Base-by-base conservation (phyloP, 2,329 filamentous ascomycete genomes). In the Fusarium penzigii region DNA sequence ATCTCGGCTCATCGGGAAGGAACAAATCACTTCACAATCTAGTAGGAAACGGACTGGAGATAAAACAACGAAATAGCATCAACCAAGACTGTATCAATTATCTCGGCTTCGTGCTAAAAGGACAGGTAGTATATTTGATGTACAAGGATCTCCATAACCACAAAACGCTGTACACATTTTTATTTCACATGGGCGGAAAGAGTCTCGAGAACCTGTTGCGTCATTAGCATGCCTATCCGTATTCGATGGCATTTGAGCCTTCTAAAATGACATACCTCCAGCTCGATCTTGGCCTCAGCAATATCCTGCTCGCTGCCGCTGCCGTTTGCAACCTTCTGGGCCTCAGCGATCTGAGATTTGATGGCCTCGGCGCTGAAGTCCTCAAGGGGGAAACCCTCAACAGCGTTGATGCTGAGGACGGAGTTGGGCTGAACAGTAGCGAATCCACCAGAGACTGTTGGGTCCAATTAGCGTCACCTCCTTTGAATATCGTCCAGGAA, bases 201-300 rank as follows among this genome's bases (percentile, higher is more conserved):
- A 73, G 84, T 89, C 83, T 94, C 90, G 66, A 94, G 82, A 69
- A 93, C 88, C 89, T 92, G 39, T 42, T 14, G 6, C 9, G 11
- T 20, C 36, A 68, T 82, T 67, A 83, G 74, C 56, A 64, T 38
- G 44, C 17, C 29, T n/a, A 11, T 29, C 10, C 3, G 32, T 14
- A 9, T 11, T 11, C 40, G 49, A 16, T 55, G 41, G 44, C 29
- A 41, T n/a, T n/a, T n/a, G 44, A 9, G 14, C 54, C 10, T 52
- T 46, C 17, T n/a, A 29, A 5, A 29, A 34, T 17, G 42, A 65
- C 69, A 20, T 56, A 96, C 93, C 91, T 99, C 94, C 66, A 99
- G 79, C 84, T 97, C 93, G 74, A 99, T 93, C 86, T 97, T 97
- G 65, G 94, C 94, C 86, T 99, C 94, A 62, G 93, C 93, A 77